Percentiles rank a stretch among this genome's conserved stretches.
Evolutionary conservation across 768 basidiomycete species (phyloP).

Genomic region (Leccinum ochraceum): DNA sequence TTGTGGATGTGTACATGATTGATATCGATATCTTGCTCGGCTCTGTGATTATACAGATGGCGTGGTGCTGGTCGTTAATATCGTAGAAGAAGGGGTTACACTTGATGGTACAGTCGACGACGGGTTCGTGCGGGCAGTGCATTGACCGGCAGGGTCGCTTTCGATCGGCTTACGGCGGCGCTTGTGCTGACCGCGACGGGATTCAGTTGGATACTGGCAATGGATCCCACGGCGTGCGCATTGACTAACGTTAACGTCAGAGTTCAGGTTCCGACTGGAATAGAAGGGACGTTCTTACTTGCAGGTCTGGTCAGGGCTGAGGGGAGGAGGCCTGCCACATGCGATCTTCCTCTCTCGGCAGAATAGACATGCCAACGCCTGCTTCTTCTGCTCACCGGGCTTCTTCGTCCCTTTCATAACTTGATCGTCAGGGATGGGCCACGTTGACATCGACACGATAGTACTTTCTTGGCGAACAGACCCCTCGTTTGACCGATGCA

Average conservation of each 20-base stretch:
- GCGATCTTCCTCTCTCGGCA: slow-evolving; percentile 53
- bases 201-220: slow-evolving; percentile 52
- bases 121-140: slow-evolving; percentile 23
- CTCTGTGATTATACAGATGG: slow-evolving; percentile 20
- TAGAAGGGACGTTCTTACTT: slow-evolving; percentile 38
- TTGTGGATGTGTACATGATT: slow-evolving; percentile 3
- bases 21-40: slow-evolving; percentile 10
- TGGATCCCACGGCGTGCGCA: slow-evolving; percentile 47
- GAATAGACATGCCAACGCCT: slow-evolving; percentile 48
- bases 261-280: slow-evolving; percentile 11
- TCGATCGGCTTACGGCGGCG: slow-evolving; percentile 35
- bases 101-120: slow-evolving; percentile 19
- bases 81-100: slow-evolving; percentile 21
- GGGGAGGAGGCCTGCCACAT: slow-evolving; percentile 44
- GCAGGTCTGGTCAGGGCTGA: slow-evolving; percentile 42
- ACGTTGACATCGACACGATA: slow-evolving; percentile 30
- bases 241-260: slow-evolving; percentile 38
- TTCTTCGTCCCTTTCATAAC: slow-evolving; percentile 35
- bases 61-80: slow-evolving; percentile 21
- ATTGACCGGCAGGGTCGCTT: slow-evolving; percentile 24
- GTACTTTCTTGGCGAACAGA: slow-evolving; percentile 31
- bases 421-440: slow-evolving; percentile 36
- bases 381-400: slow-evolving; percentile 43
- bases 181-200: slow-evolving; percentile 49
- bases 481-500: slow-evolving; percentile 31